These are phyloP conservation scores for Aspergillus wentii DNA, from an alignment of 495 filamentous ascomycete species.

Conservation along the genomic window DNA sequence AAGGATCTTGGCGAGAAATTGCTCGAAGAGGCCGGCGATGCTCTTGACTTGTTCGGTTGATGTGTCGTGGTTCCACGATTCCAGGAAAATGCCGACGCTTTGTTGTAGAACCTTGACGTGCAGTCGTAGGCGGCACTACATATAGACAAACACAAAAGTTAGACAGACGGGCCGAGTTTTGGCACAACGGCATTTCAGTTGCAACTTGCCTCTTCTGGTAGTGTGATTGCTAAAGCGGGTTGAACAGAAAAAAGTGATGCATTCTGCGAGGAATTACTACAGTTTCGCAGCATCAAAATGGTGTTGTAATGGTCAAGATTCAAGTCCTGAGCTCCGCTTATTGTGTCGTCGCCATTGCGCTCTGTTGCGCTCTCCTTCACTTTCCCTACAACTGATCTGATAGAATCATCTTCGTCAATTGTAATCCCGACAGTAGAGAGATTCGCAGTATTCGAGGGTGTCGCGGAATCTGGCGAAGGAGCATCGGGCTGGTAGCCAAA, in stretches of 20 bases:
- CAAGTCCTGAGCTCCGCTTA: no score
- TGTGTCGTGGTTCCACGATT: constrained; percentile 42
- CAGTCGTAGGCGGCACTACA: constrained; percentile 44
- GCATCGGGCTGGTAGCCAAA: constrained; percentile 47
- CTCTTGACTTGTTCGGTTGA: constrained; percentile 41
- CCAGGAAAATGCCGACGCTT: constrained; percentile 40
- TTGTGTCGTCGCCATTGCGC: no score
- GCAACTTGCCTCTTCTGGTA: constrained; percentile 31
- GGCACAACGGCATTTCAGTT: neutral
- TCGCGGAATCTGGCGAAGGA: constrained; percentile 13
- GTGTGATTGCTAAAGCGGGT: constrained; percentile 24
- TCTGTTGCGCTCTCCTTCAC: no score
- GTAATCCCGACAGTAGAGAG: constrained; percentile 19
- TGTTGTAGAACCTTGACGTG: constrained; percentile 37
- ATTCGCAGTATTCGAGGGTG: constrained; percentile 11
- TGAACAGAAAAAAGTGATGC: constrained; percentile 14
- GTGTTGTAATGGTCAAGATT: constrained; percentile 26
- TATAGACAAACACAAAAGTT: no score
- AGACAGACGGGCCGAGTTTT: constrained; percentile 3
- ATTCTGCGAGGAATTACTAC: constrained; percentile 13
- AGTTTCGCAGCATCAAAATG: constrained; percentile 35
- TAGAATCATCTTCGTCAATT: constrained; percentile 28
- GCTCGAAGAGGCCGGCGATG: constrained; percentile 33
- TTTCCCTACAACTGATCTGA: constrained; percentile 28
- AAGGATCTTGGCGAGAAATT: constrained; percentile 24